Percentiles rank a stretch among this genome's conserved stretches.
These are phyloP conservation scores for Entoloma clypeatum DNA, from an alignment of 1,284 basidiomycete genomes.

Conservation along the genomic window DNA sequence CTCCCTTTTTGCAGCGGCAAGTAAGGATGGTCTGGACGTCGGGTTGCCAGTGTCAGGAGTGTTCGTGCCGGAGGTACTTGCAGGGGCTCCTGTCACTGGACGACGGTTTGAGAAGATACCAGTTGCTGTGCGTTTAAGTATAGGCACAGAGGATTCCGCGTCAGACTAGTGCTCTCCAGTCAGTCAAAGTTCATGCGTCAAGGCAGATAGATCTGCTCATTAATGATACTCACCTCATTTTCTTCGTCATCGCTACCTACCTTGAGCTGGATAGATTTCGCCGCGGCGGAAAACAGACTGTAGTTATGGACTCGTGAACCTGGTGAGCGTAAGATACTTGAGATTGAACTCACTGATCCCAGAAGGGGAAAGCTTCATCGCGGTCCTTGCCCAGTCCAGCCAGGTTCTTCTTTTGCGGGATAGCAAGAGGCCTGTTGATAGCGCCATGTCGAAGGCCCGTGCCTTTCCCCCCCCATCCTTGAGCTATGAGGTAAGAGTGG, in stretches of 20 bases:
- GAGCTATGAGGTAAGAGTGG: slow-evolving; percentile 71
- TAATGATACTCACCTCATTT: too few species aligned
- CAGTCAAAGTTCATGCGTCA: slow-evolving; percentile 24
- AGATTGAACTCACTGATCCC: slow-evolving; percentile 72
- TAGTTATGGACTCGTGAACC: slow-evolving; percentile 3
- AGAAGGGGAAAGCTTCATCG: slow-evolving; percentile 92
- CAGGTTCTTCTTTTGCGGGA: slow-evolving; percentile 82
- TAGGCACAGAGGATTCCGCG: slow-evolving; percentile 18
- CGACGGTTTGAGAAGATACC: slow-evolving; percentile 75
- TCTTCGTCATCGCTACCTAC: slow-evolving; percentile 50
- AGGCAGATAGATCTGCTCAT: slow-evolving; percentile 16
- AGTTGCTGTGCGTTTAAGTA: slow-evolving; percentile 60
- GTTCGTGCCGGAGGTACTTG: slow-evolving; percentile 42
- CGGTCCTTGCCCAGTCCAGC: slow-evolving; percentile 86
- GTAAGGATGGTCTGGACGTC: slow-evolving; percentile 45
- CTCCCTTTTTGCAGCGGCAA: slow-evolving; percentile 71
- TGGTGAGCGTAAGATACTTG: slow-evolving; percentile 1
- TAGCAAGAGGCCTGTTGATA: slow-evolving; percentile 67
- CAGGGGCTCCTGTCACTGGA: slow-evolving; percentile 49
- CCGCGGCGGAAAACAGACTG: slow-evolving; percentile 76
- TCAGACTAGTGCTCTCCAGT: slow-evolving; percentile 17
- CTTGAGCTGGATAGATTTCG: slow-evolving; percentile 73
- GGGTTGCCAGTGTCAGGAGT: slow-evolving; percentile 38
- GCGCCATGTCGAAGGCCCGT: slow-evolving; percentile 67
- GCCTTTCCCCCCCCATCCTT: slow-evolving; percentile 88